Percentiles rank a stretch among this genome's conserved stretches.
Evolutionary conservation across 257 asterid genomes (phyloP).

Genomic region (Przewalskia tangutica): DNA sequence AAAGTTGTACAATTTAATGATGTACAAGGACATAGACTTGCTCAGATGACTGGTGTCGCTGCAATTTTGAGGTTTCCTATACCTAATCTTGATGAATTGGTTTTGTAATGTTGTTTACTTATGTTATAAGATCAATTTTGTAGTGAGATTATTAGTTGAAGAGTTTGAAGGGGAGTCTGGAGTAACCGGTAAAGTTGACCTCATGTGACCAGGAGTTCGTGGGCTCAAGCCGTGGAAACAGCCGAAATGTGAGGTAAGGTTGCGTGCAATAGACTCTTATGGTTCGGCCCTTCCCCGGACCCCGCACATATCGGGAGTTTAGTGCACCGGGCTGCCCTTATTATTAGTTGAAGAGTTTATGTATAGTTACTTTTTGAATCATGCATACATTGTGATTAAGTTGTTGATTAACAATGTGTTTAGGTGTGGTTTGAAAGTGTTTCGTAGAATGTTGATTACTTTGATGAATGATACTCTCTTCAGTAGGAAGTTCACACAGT

Average conservation of each 20-base stretch:
- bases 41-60: not conserved
- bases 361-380: not conserved
- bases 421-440: not conserved
- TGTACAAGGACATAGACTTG: not conserved
- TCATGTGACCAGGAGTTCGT: too few species aligned
- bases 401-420: not conserved
- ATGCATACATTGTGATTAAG: not conserved
- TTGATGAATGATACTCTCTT: not conserved
- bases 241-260: too few species aligned
- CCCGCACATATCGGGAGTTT: too few species aligned
- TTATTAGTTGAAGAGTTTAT: not conserved
- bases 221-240: too few species aligned
- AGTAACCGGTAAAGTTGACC: too few species aligned
- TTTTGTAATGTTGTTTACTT: not conserved
- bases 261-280: too few species aligned
- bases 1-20: not conserved
- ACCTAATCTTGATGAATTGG: not conserved
- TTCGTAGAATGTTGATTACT: too few species aligned
- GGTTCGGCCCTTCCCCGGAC: too few species aligned
- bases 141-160: not conserved
- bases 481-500: not conserved
- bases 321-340: too few species aligned
- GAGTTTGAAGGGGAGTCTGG: too few species aligned
- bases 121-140: not conserved
- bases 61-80: constrained; percentile 1